Percentiles rank a stretch among this genome's conserved stretches.
Conservation (phyloP, 2,329 filamentous ascomycete genomes). For the Sporothrix globosa region DNA sequence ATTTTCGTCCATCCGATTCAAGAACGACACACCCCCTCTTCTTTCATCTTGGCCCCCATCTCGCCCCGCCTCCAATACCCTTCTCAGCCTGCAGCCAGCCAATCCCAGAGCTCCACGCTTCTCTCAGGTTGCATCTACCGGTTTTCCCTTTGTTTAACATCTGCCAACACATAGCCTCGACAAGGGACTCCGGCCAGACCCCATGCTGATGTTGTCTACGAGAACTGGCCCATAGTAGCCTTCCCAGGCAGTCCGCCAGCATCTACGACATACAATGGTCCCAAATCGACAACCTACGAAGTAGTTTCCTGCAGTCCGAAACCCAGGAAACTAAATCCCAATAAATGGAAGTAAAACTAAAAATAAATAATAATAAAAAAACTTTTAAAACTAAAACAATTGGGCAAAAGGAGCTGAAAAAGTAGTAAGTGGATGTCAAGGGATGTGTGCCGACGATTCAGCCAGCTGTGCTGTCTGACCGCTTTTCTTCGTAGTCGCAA, state of each 20-base stretch:
- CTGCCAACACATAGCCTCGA: slow-evolving; percentile 33
- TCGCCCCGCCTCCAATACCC: slow-evolving; percentile 19
- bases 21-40: slow-evolving; percentile 1
- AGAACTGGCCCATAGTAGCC: not conserved
- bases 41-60: slow-evolving; percentile 12
- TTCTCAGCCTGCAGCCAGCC: slow-evolving; percentile 30
- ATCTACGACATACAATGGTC: not conserved
- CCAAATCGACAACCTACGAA: not conserved
- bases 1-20: not conserved
- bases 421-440: slow-evolving; percentile 17
- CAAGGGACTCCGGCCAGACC: not conserved
- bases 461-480: slow-evolving; percentile 2
- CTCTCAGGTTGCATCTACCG: slow-evolving; percentile 20
- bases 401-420: not conserved
- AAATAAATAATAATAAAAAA: too few species aligned
- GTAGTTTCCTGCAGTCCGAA: not conserved
- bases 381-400: not conserved
- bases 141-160: slow-evolving; percentile 14
- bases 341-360: too few species aligned
- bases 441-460: slow-evolving; percentile 1
- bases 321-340: not conserved
- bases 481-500: slow-evolving; percentile 21
- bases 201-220: slow-evolving; percentile 5
- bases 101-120: slow-evolving; percentile 36
- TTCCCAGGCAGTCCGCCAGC: not conserved